A percentile compares a stretch with the other conserved stretches of the same genome.
Evolutionary conservation across 2,329 filamentous ascomycete genomes (phyloP).

Genomic region (Penicillium sp.): DNA sequence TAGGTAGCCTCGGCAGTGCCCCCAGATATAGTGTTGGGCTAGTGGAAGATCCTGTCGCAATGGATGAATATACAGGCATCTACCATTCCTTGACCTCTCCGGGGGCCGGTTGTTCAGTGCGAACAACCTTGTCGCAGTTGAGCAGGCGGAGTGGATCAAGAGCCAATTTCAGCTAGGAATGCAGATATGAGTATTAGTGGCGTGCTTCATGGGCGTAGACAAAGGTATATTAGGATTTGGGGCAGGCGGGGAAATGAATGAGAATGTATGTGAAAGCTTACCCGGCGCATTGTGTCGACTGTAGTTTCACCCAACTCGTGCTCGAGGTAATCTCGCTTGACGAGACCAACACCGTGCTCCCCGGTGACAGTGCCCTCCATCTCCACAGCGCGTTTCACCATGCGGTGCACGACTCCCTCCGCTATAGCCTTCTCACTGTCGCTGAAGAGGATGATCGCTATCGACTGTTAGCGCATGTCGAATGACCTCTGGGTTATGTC

Average conservation of each 20-base stretch:
- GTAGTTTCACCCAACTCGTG: slow-evolving; percentile 62
- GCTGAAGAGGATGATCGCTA: slow-evolving; percentile 63
- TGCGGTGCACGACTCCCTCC: slow-evolving; percentile 62
- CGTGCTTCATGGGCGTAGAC: slow-evolving; percentile 3
- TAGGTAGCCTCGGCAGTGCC: not conserved
- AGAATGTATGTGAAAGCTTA: slow-evolving; percentile 36
- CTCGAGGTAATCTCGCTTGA: slow-evolving; percentile 65
- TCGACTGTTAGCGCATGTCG: not conserved
- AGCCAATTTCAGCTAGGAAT: slow-evolving; percentile 58
- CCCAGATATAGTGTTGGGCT: not conserved
- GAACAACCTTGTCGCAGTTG: slow-evolving; percentile 66
- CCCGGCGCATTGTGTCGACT: slow-evolving; percentile 65
- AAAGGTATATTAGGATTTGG: not conserved
- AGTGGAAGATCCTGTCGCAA: not conserved
- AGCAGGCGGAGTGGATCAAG: slow-evolving; percentile 66
- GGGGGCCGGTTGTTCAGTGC: slow-evolving; percentile 51
- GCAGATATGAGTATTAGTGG: slow-evolving; percentile 19
- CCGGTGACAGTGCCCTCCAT: slow-evolving; percentile 72
- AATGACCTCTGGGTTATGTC: not conserved
- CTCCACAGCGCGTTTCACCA: slow-evolving; percentile 69
- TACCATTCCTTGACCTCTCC: slow-evolving; percentile 53
- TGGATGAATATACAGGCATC: not conserved
- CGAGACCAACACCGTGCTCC: slow-evolving; percentile 69
- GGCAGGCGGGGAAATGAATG: not conserved
- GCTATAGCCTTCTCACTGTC: slow-evolving; percentile 57